These are phyloP conservation scores for Astrothelium macrocarpum DNA, from an alignment of 495 filamentous ascomycete genomes.

Conservation along the genomic window DNA sequence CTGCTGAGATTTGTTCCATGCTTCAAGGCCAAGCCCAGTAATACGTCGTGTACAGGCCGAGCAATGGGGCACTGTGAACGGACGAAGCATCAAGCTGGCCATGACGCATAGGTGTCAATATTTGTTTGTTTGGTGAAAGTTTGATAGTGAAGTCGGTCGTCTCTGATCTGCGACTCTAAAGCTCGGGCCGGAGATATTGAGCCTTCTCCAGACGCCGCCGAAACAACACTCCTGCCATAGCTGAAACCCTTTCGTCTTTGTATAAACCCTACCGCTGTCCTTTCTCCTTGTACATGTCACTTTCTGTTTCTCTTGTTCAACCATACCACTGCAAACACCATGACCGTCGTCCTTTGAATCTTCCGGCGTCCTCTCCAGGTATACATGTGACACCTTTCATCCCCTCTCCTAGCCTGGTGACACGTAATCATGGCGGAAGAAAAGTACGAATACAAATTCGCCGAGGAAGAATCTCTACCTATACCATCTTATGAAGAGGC, in stretches of 20 bases:
- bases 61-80: slow-evolving; percentile 25
- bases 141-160: slow-evolving; percentile 3
- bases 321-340: not conserved
- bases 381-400: not conserved
- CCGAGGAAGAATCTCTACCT: slow-evolving; percentile 55
- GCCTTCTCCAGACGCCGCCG: slow-evolving; percentile 1
- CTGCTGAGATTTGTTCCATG: slow-evolving; percentile 22
- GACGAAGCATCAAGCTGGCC: slow-evolving; percentile 14
- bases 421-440: slow-evolving; percentile 42
- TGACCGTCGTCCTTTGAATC: not conserved
- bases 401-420: not conserved
- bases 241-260: not conserved
- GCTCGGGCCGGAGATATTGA: not conserved
- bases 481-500: slow-evolving; percentile 97
- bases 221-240: not conserved
- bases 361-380: not conserved
- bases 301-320: not conserved
- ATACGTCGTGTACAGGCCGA: slow-evolving; percentile 25
- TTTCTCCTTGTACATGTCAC: not conserved
- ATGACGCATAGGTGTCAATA: not conserved
- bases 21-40: slow-evolving; percentile 18
- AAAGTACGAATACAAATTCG: slow-evolving; percentile 36
- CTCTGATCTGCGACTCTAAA: not conserved
- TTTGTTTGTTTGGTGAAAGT: not conserved
- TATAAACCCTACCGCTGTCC: not conserved